Percentiles rank a stretch among this genome's conserved stretches.
Conservation (phyloP, 306 rosid genomes). For the Ormosia semicastrata region DNA sequence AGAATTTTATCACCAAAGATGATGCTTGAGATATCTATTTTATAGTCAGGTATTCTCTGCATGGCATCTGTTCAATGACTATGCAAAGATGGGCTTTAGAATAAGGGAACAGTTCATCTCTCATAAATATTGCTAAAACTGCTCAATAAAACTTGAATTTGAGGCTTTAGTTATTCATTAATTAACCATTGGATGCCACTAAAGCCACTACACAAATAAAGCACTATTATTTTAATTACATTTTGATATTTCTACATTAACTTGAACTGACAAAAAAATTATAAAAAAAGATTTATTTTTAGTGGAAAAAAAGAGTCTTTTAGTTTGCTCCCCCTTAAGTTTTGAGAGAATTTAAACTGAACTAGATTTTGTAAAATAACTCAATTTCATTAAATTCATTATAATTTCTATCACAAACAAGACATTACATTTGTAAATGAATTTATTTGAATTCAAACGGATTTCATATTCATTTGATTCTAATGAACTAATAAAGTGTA, state of each 20-base stretch:
- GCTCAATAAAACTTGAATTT: constrained; percentile 17
- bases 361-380: not conserved
- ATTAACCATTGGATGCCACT: not conserved
- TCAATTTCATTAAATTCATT: not conserved
- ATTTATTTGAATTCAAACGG: not conserved
- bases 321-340: not conserved
- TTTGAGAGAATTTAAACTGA: not conserved
- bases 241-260: not conserved
- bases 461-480: not conserved
- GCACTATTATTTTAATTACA: not conserved
- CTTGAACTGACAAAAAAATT: not conserved
- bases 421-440: not conserved
- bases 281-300: not conserved
- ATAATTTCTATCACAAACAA: not conserved
- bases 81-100: constrained; percentile 7
- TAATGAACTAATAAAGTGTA: not conserved
- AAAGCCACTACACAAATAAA: constrained; percentile 1
- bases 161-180: not conserved
- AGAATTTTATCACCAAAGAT: constrained; percentile 32
- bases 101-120: constrained; percentile 3
- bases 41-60: constrained; percentile 33
- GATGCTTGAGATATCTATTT: constrained; percentile 29
- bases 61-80: constrained; percentile 30
- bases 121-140: not conserved
- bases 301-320: not conserved